Base-by-base conservation (phyloP, 441 rosid species). In the Breynia disticha region DNA sequence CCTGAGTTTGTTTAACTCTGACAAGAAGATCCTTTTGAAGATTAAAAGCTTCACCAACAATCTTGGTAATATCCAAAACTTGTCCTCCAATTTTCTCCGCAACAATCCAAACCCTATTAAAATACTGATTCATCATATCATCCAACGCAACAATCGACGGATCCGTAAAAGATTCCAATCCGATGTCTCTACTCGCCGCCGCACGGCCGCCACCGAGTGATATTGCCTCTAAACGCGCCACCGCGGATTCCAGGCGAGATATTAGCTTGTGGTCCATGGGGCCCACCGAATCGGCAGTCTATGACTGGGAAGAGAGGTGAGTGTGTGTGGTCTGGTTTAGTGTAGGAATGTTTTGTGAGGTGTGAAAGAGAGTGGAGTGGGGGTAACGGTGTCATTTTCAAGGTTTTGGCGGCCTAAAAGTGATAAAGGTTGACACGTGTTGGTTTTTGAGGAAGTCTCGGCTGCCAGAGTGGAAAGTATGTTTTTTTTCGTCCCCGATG, bases 41-140 rank as follows among this genome's bases (percentile, higher is more conserved):
- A 32, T 57, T 56, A 60, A 86, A 84, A 32, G 98, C 97, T 48
- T 86, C 79, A 17, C 62, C 71, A 16, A 88, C 53, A 54, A 88
- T 35, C 74, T 77, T 84, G 15, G 95, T 84, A 50, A 72, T 81
- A 46, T 80, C 91, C 48, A 79, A 72, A 65, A 88, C 98, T 68
- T 66, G 78, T 24, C 97, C 99, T 51, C 99, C 96, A 68, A 93
- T 86, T 73, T 79, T 84, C 81, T 79, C 90, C 5, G 97, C 96
- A 28, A 87, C 87, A 18, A 19, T 41, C 17, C 71, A 63, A 67
- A 76, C 81, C 77, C 79, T 82, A 59, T 74, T 76, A 5, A 82
- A 66, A 48, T 69, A 78, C 66, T 80, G 73, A 52, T 70, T 63
- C 57, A 74, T 76, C 58, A 86, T 63, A 71, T 84, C 90, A 22